These are phyloP conservation scores for Anisodus acutangulus DNA, from an alignment of 257 asterid genomes.

Conservation along the genomic window DNA sequence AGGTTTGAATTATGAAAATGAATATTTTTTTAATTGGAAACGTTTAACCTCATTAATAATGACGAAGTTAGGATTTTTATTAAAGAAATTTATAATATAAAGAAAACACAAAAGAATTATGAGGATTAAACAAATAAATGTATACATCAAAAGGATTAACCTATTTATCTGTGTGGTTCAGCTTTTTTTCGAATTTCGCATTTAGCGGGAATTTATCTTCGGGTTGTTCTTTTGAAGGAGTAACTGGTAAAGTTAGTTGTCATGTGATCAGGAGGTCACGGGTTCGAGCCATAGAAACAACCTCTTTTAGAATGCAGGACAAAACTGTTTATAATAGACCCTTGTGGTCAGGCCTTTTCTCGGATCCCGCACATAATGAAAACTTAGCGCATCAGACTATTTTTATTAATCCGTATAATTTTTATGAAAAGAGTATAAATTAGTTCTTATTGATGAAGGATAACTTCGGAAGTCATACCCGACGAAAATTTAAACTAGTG, in stretches of 20 bases:
- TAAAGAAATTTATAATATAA: not conserved
- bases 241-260: too few relatives aligned
- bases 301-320: too few relatives aligned
- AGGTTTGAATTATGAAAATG: not conserved
- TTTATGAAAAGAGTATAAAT: not conserved
- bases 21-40: not conserved
- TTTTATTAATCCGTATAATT: too few relatives aligned
- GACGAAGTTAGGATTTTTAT: not conserved
- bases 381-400: too few relatives aligned
- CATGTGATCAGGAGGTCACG: too few relatives aligned
- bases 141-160: not conserved
- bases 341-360: too few relatives aligned
- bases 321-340: too few relatives aligned
- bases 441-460: not conserved
- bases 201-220: too few relatives aligned
- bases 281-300: too few relatives aligned
- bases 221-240: too few relatives aligned
- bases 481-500: not conserved
- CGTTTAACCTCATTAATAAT: not conserved
- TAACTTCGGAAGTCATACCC: accelerated
- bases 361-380: too few relatives aligned
- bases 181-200: too few relatives aligned
- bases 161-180: not conserved
- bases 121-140: not conserved
- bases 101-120: not conserved